Evolutionary conservation across 257 asterid genomes (phyloP), one percentile per base, ranked within the genome.

Genomic region (Salvia hispanica): DNA sequence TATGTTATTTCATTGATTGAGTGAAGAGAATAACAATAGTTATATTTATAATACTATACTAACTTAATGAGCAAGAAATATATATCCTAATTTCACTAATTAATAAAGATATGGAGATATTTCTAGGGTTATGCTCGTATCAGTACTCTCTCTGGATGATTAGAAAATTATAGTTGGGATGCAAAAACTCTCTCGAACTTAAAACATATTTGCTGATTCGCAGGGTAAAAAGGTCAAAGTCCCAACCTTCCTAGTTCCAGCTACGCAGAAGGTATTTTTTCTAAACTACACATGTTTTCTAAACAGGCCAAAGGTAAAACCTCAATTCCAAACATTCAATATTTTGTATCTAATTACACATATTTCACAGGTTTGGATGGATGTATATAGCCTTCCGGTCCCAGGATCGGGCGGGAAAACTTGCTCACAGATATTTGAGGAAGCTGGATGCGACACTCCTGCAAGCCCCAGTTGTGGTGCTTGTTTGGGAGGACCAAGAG

Each of bases 361-460:
- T 56, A 5, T 56, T 51, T 66, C n/a, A 40, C 81, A 93, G 99
- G 97, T 93, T 16, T 91, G 97, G 99, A 91, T 91, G 99, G 99
- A 94, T 18, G 74, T 94, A 44, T 94, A 91, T 64, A 83, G 87
- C 77, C 92, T 88, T 72, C 90, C 91, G 0, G 99, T 94, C 67
- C 99, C 96, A 12, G 97, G 96, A 66, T 80, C 97, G 2, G 96
- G 95, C 9, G 97, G 99, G 55, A 88, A 85, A 79, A 94, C 99
- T 6, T 91, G 99, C 78, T 88, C 99, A 3, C 97, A 91, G 83
- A 91, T 91, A 72, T 94, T 94, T 76, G 99, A 91, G 76, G 99
- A 94, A 80, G 99, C 97, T 25, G 99, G 99, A 44, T 94, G 99
- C 15, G 99, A 94, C 76, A 94, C 99, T 3, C 99, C 99, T 43